phyloP scores from a whole-genome alignment of 2,329 filamentous ascomycete species.

The Sclerotinia borealis region DNA sequence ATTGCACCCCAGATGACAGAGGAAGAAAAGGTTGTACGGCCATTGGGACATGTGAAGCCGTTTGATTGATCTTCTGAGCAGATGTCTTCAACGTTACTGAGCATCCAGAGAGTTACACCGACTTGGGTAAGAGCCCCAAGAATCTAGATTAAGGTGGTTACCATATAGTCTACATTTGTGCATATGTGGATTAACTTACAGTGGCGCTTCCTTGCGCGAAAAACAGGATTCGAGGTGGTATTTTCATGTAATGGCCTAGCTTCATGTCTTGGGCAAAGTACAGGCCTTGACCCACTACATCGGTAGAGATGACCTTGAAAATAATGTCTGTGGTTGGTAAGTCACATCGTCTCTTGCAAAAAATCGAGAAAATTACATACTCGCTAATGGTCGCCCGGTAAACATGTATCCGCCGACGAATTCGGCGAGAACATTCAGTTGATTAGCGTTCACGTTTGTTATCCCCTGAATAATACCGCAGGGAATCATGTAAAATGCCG shows the following conservation, averaged over 20 bases:
- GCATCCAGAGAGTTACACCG: conserved; percentile 54
- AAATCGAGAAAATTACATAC: conserved; percentile 51
- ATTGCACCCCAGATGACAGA: conserved; percentile 71
- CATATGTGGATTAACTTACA: conserved; percentile 39
- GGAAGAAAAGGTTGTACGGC: conserved; percentile 58
- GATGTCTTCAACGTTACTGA: conserved; percentile 55
- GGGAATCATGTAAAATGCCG: conserved; percentile 37
- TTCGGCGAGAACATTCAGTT: conserved; percentile 40
- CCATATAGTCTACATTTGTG: background rate
- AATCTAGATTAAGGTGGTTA: conserved; percentile 30
- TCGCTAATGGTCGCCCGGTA: conserved; percentile 50
- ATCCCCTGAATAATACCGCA: conserved; percentile 38
- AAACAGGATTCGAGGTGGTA: conserved; percentile 19
- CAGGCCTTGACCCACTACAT: conserved; percentile 40
- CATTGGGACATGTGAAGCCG: conserved; percentile 51
- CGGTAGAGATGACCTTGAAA: conserved; percentile 56
- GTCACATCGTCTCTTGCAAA: conserved; percentile 25
- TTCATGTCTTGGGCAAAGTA: conserved; percentile 43
- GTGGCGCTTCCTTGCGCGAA: conserved; percentile 54
- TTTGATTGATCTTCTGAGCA: conserved; percentile 50
- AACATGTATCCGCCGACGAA: conserved; percentile 39
- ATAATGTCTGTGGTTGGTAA: conserved; percentile 68
- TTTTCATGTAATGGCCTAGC: conserved; percentile 42
- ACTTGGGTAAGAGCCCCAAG: conserved; percentile 62
- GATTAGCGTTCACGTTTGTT: conserved; percentile 44